phyloP scores from a whole-genome alignment of 108 stramenopile species.

The Pseudonitzschia delicatissima region DNA sequence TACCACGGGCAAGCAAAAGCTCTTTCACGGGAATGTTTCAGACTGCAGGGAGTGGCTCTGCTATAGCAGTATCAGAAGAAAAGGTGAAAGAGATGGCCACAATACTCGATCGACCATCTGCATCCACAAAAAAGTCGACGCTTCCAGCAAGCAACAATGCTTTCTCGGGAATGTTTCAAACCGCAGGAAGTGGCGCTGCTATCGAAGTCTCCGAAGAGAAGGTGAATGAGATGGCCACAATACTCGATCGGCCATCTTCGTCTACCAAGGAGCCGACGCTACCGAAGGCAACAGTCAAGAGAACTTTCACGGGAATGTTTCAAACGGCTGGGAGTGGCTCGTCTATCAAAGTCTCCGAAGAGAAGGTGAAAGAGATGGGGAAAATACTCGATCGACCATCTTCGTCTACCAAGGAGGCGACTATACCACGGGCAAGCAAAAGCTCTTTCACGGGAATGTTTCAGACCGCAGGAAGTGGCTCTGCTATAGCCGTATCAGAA shows the following conservation, averaged over 20 bases:
- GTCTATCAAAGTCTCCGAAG: conserved; percentile 26
- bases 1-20: neutral
- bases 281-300: neutral
- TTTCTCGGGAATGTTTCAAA: conserved; percentile 29
- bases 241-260: conserved; percentile 18
- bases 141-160: neutral
- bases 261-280: neutral
- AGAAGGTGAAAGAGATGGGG: conserved; percentile 20
- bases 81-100: conserved; percentile 12
- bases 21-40: conserved; percentile 10
- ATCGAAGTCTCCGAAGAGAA: conserved; percentile 36
- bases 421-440: neutral
- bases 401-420: neutral
- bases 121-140: neutral
- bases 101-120: conserved; percentile 23
- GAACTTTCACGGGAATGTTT: conserved; percentile 4
- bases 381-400: conserved; percentile 5
- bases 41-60: conserved; percentile 24
- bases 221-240: conserved; percentile 22
- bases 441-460: conserved; percentile 6
- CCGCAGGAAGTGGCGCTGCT: conserved; percentile 31
- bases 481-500: conserved; percentile 17
- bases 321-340: conserved; percentile 26
- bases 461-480: conserved; percentile 27
- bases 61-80: conserved; percentile 30